Percentiles rank a stretch among this genome's conserved stretches.
Conservation (phyloP, 192 early-diverging fungal species). For the Coemansia nantahalensis region DNA sequence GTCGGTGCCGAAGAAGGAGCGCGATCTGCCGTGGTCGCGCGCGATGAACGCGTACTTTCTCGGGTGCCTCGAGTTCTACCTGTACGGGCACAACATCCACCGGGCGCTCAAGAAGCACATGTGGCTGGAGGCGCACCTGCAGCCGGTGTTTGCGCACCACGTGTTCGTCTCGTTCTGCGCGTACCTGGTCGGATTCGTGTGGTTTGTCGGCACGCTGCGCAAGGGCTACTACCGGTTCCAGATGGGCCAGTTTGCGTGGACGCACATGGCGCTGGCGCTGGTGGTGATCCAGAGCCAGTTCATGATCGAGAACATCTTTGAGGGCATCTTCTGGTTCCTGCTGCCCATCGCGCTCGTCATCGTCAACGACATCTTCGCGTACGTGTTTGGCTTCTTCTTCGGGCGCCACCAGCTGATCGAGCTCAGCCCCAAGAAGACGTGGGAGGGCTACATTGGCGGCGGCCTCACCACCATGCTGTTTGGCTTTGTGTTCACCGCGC, state of each 20-base stretch:
- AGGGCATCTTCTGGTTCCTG: constrained; percentile 97
- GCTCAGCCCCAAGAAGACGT: constrained; percentile 97
- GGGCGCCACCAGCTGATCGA: constrained; percentile 87
- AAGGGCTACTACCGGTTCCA: constrained; percentile 95
- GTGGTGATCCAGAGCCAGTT: constrained; percentile 94
- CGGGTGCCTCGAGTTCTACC: constrained; percentile 84
- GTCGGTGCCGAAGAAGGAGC: constrained; percentile 75
- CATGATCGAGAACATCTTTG: constrained; percentile 97
- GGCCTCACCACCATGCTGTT: constrained; percentile 83
- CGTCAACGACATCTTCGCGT: constrained; percentile 94
- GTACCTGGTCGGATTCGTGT: constrained; percentile 80
- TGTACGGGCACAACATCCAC: constrained; percentile 93
- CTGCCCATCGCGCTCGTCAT: constrained; percentile 86
- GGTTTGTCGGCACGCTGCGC: constrained; percentile 91
- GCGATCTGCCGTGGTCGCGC: constrained; percentile 87
- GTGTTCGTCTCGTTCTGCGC: constrained; percentile 90
- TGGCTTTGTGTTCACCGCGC: constrained; percentile 63
- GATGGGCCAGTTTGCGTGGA: constrained; percentile 95
- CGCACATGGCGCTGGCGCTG: constrained; percentile 91
- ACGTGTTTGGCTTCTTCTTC: constrained; percentile 94
- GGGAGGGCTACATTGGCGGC: constrained; percentile 94
- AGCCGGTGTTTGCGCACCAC: constrained; percentile 88
- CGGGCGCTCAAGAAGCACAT: constrained; percentile 82
- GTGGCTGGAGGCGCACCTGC: constrained; percentile 80
- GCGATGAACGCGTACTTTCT: constrained; percentile 95